Base-by-base conservation (phyloP, 2,329 filamentous ascomycete genomes). In the Ceratocystis papillata region DNA sequence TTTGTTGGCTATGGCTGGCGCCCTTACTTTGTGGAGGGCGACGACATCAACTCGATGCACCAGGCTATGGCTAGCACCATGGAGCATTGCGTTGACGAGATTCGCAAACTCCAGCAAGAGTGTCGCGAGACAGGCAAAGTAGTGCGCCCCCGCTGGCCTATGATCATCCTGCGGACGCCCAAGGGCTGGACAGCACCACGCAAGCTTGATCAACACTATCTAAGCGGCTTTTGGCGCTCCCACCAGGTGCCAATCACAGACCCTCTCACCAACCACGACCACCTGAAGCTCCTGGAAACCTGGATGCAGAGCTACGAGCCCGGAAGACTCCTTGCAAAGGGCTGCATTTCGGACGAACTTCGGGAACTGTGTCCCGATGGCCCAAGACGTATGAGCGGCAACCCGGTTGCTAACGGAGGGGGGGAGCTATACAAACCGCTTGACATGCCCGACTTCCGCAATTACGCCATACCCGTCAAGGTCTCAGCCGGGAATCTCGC, bases 271-370 rank as follows among this genome's bases (percentile, higher is more conserved):
- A 89, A 89, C 72, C 79, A 81, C 0, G 78, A 81, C 15, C 85
- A 89, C 67, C 77, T 91, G 66, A 83, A 87, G 75, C 69, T 84
- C 1, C 80, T 92, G 5, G 88, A 92, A 74, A 75, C 82, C 37
- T 92, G 88, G 88, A 89, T 92, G 87, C 84, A 82, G 70, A 82
- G 82, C 70, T 92, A 92, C 73, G 82, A 87, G 70, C 88, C 88
- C 0, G 87, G 90, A 17, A 81, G 87, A 68, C 78, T 89, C 12
- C 90, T 90, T 70, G 81, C 82, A 70, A 75, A 83, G 66, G 88
- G 88, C 66, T 83, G 79, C 70, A 79, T 90, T 60, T 79, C 84
- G 57, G 74, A 79, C 0, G 84, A 87, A 68, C 76, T 92, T 57
- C 83, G 79, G 69, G 82, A 80, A 28, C 78, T 91, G 15, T 84